Percentiles rank a stretch among this genome's conserved stretches.
Evolutionary conservation across 2,329 filamentous ascomycete genomes (phyloP).

Genomic region (Sporothrix luriei): DNA sequence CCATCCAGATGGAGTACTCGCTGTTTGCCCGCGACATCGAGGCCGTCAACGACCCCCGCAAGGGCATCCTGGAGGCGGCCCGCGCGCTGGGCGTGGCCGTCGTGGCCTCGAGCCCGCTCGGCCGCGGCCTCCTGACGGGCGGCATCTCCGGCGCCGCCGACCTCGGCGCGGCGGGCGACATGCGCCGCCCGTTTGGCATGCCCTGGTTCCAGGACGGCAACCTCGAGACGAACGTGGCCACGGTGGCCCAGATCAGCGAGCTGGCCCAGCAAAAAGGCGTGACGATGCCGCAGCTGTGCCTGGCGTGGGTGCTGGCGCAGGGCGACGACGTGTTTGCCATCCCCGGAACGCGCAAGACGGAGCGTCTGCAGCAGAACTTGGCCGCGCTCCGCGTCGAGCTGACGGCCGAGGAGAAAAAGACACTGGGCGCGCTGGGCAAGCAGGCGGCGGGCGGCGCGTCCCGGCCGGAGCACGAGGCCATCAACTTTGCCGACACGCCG

Average conservation of each 20-base stretch:
- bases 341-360: not conserved
- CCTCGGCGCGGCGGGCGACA: not conserved
- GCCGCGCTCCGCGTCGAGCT: not conserved
- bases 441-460: not conserved
- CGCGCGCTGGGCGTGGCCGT: conserved; percentile 51
- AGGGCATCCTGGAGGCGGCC: conserved; percentile 47
- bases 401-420: not conserved
- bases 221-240: conserved; percentile 25
- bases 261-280: conserved; percentile 8
- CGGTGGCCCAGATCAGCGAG: conserved; percentile 20
- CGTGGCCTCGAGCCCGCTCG: conserved; percentile 48
- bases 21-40: conserved; percentile 63
- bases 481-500: conserved; percentile 7
- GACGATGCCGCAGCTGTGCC: not conserved
- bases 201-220: conserved; percentile 30
- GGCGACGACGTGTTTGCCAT: conserved; percentile 14
- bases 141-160: not conserved
- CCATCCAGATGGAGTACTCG: conserved; percentile 46
- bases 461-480: not conserved
- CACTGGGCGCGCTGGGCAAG: not conserved
- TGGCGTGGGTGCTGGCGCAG: conserved; percentile 6
- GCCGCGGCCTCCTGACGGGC: conserved; percentile 49
- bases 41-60: conserved; percentile 41
- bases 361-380: conserved; percentile 1
- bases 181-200: conserved; percentile 3